Percentiles rank a stretch among this genome's conserved stretches.
Conservation (phyloP, 2,329 filamentous ascomycete genomes). For the Zymoseptoria pseudotritici region DNA sequence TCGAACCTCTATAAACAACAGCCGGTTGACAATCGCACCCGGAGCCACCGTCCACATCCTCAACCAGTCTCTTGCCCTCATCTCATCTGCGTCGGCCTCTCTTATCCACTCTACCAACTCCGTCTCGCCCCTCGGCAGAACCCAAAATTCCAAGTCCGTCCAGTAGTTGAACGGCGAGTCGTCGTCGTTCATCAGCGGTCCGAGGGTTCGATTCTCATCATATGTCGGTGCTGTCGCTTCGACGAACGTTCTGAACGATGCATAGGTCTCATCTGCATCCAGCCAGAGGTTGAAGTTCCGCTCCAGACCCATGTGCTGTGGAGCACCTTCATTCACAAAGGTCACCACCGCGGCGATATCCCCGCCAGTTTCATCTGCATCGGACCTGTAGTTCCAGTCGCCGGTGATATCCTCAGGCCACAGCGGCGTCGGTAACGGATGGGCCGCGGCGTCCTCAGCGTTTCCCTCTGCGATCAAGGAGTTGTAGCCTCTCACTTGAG, state of each 20-base stretch:
- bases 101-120: neutral
- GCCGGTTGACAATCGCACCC: neutral
- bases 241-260: slow-evolving; percentile 1
- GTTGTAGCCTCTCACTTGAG: neutral
- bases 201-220: neutral
- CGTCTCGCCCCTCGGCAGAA: neutral
- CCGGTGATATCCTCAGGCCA: neutral
- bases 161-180: neutral
- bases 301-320: neutral
- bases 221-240: neutral
- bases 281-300: neutral
- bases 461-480: too few relatives aligned
- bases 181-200: neutral
- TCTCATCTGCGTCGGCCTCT: neutral
- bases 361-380: neutral
- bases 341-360: neutral
- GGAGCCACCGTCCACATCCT: neutral
- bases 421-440: neutral
- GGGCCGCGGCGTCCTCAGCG: too few relatives aligned
- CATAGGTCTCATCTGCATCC: neutral
- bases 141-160: slow-evolving; percentile 1
- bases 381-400: neutral
- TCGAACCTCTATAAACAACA: slow-evolving; percentile 1
- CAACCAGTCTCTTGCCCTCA: neutral
- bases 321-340: neutral